Percentiles rank a stretch among this genome's conserved stretches.
phyloP scores from a whole-genome alignment of 2,329 filamentous ascomycete species.

The Aschersonia sp. region DNA sequence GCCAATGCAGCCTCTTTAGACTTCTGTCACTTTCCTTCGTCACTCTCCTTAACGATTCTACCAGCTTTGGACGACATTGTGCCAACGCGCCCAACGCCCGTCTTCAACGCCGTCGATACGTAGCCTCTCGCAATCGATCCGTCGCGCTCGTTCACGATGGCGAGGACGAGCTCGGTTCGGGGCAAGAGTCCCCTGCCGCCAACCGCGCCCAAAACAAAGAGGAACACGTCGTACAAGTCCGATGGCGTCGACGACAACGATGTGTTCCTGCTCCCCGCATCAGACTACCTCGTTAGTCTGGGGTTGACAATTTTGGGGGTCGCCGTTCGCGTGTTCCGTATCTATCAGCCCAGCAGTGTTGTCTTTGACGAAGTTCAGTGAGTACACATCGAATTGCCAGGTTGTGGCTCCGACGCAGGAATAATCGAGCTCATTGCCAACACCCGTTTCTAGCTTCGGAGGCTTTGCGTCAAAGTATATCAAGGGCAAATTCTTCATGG shows the following conservation, averaged over 20 bases:
- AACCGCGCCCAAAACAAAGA: constrained; percentile 17
- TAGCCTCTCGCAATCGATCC: no score
- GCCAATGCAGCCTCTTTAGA: constrained; percentile 4
- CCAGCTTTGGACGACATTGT: background rate
- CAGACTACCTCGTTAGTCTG: constrained; percentile 68
- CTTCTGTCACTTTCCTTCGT: constrained; percentile 4
- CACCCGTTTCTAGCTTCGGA: constrained; percentile 56
- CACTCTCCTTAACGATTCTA: constrained; percentile 8
- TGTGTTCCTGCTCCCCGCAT: constrained; percentile 70
- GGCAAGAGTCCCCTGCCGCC: constrained; percentile 21
- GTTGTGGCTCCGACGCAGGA: background rate
- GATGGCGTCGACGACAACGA: constrained; percentile 80
- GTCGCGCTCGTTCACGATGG: constrained; percentile 13
- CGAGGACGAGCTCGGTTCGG: constrained; percentile 17
- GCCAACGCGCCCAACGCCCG: background rate
- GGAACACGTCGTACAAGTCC: constrained; percentile 50
- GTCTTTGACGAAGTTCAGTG: constrained; percentile 99
- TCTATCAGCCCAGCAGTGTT: constrained; percentile 90
- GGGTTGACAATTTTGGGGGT: constrained; percentile 61
- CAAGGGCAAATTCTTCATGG: constrained; percentile 99
- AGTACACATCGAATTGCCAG: constrained; percentile 22
- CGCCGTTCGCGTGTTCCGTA: constrained; percentile 78
- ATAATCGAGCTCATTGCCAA: background rate
- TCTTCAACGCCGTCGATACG: background rate
- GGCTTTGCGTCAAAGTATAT: constrained; percentile 98